These are phyloP conservation scores for Aureobasidium sp. DNA, from an alignment of 2,329 filamentous ascomycete genomes.

Conservation along the genomic window DNA sequence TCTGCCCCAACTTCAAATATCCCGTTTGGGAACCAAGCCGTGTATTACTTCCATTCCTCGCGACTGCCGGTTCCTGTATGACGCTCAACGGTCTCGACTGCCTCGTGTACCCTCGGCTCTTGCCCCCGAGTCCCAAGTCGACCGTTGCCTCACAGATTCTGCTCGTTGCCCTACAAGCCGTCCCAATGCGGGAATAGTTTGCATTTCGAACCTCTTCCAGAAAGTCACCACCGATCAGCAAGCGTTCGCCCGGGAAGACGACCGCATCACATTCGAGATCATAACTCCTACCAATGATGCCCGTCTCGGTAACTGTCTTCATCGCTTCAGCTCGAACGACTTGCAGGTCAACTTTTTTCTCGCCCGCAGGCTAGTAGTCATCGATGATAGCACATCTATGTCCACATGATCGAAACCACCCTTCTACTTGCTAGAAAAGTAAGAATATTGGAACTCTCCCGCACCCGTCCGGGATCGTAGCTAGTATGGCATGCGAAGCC, in stretches of 20 bases:
- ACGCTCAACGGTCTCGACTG: neutral
- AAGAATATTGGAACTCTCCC: too few species aligned
- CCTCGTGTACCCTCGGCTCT: neutral
- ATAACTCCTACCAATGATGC: neutral
- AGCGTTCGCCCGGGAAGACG: neutral
- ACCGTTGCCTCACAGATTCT: slow-evolving; percentile 1
- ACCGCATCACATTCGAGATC: neutral
- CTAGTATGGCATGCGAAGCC: too few species aligned
- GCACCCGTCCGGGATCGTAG: too few species aligned
- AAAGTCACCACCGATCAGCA: neutral
- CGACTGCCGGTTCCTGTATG: neutral
- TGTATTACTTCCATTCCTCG: neutral
- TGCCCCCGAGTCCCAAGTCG: neutral
- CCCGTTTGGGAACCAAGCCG: neutral
- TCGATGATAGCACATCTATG: too few species aligned
- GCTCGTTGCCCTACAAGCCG: neutral
- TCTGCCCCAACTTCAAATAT: slow-evolving; percentile 7
- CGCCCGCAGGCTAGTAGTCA: too few species aligned
- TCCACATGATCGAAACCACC: too few species aligned
- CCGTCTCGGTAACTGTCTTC: too few species aligned
- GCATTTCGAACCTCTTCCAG: neutral
- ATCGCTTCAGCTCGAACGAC: too few species aligned
- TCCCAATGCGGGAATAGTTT: neutral
- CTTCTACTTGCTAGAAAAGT: too few species aligned
- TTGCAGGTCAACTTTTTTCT: too few species aligned